Base-by-base conservation (phyloP, 495 filamentous ascomycete genomes). In the Venustampulla echinocandica region DNA sequence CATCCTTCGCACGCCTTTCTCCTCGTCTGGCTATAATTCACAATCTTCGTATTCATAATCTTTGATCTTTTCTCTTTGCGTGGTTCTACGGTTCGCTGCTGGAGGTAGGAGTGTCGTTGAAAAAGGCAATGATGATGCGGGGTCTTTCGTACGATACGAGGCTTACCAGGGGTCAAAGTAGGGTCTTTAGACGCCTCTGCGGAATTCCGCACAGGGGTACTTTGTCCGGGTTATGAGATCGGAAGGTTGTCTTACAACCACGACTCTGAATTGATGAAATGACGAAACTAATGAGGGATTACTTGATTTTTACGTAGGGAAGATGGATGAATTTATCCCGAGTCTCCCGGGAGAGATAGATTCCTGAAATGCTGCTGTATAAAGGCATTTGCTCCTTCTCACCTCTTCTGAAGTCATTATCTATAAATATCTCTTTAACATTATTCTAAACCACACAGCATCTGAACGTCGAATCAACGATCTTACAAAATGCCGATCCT, bases 1-100 rank as follows among this genome's bases (percentile, higher is more conserved):
- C 51, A 54, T 10, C 7, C 46, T 1, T 14, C 15, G 25, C 51
- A 54, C 22, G 46, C 33, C 32, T 54, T 54, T n/a, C 46, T 32
- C 4, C 51, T 21, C 15, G 35, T 49, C 2, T 11, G 10, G 25
- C 42, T 46, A 5, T 25, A 37, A 17, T 52, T 36, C 1, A 50
- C 41, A 4, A 44, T 18, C 24, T 23, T 38, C 11, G 15, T 36
- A 33, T 46, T 38, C 18, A 38, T 36, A n/a, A 15, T 44, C 25
- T 2, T 17, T 42, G 10, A 14, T 7, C 11, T 42, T 23, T n/a
- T 14, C 2, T 44, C n/a, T 19, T 2, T 32, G 42, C 25, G 42
- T 24, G 34, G 34, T 44, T 44, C 42, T 27, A 19, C 42, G 19
- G 4, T 20, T 18, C 19, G 37, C 13, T 15, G 20, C 13, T 42